These are phyloP conservation scores for Silene vulgaris DNA, from an alignment of 179 eudicot genomes.

Conservation along the genomic window DNA sequence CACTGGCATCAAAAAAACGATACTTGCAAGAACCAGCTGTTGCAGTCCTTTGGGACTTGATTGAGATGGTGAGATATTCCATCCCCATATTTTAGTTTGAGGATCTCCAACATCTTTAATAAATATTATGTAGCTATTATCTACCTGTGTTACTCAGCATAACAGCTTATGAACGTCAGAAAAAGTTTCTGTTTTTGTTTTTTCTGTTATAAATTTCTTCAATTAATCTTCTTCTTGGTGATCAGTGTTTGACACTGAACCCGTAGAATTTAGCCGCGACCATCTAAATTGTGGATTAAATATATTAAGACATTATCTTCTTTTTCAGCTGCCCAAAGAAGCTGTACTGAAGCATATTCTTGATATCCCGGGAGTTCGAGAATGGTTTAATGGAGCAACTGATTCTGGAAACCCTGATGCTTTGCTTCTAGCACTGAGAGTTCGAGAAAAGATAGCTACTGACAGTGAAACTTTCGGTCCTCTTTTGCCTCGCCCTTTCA, in stretches of 20 bases:
- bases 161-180: background rate
- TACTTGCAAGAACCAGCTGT: constrained; percentile 90
- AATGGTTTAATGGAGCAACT: constrained; percentile 76
- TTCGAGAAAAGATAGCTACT: constrained; percentile 51
- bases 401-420: constrained; percentile 90
- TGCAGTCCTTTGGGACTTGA: constrained; percentile 51
- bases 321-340: constrained; percentile 65
- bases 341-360: constrained; percentile 54
- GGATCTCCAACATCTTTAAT: background rate
- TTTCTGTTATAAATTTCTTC: background rate
- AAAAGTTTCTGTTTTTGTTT: background rate
- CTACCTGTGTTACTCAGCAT: constrained; percentile 8
- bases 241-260: no score
- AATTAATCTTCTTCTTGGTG: no score
- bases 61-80: constrained; percentile 51
- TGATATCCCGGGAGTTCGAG: constrained; percentile 64
- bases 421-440: constrained; percentile 66
- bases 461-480: constrained; percentile 44
- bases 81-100: background rate
- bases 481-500: constrained; percentile 74
- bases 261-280: background rate
- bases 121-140: background rate
- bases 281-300: background rate
- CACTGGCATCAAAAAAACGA: constrained; percentile 69
- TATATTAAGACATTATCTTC: background rate